A percentile compares a stretch with the other conserved stretches of the same genome.
Evolutionary conservation across 139 green algal species (phyloP).

Genomic region (Chlorella sp.): DNA sequence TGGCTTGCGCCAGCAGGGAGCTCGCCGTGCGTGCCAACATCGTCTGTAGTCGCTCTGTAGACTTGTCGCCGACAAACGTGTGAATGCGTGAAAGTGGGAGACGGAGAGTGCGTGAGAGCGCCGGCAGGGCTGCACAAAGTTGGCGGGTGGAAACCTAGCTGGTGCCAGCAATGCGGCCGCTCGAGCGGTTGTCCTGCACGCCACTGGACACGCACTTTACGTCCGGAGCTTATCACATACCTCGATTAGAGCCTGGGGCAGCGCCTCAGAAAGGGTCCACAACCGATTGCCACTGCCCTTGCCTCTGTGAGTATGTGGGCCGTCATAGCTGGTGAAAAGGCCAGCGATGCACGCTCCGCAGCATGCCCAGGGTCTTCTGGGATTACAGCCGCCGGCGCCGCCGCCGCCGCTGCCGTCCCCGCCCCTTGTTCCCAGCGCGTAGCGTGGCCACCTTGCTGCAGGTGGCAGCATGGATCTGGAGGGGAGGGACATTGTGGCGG

Average conservation of each 20-base stretch:
- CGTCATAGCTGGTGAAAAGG: too few relatives aligned
- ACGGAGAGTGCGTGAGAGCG: not conserved
- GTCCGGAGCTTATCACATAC: too few relatives aligned
- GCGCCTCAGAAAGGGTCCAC: too few relatives aligned
- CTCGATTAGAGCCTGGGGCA: too few relatives aligned
- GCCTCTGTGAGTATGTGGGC: too few relatives aligned
- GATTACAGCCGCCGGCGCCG: not conserved
- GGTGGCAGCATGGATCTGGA: not conserved
- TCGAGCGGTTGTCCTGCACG: not conserved
- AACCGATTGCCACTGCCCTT: too few relatives aligned
- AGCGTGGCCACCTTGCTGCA: not conserved
- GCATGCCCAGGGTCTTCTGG: too few relatives aligned
- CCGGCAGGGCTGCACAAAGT: too few relatives aligned
- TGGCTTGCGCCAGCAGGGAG: conserved; percentile 1
- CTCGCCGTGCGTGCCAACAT: conserved; percentile 23
- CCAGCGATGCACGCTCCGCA: too few relatives aligned
- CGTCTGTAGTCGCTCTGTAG: not conserved
- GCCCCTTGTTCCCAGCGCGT: too few relatives aligned
- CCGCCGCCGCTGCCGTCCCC: not conserved
- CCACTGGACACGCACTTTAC: not conserved
- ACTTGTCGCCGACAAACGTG: not conserved
- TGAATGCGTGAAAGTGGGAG: not conserved
- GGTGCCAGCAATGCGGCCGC: not conserved
- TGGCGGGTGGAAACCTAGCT: not conserved
- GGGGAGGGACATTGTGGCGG: conserved; percentile 18